Evolutionary conservation across 2,329 filamentous ascomycete genomes (phyloP).

Genomic region (Chlorencoelia australis): DNA sequence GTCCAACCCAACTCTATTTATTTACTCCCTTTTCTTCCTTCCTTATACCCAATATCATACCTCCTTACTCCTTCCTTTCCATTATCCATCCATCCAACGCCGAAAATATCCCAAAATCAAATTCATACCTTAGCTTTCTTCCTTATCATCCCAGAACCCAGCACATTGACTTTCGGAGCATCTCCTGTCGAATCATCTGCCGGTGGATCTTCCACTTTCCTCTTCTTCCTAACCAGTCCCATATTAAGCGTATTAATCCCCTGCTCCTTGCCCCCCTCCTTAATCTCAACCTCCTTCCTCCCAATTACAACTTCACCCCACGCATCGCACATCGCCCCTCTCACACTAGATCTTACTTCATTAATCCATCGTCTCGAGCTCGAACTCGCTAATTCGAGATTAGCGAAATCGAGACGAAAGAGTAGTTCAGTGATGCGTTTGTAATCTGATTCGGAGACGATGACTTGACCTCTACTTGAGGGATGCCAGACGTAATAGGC

Average conservation of each 20-base stretch:
- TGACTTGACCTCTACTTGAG: slow-evolving; percentile 49
- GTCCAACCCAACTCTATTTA: no score
- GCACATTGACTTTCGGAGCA: slow-evolving; percentile 34
- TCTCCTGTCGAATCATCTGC: slow-evolving; percentile 3
- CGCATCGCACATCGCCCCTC: slow-evolving; percentile 26
- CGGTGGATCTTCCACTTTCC: slow-evolving; percentile 27
- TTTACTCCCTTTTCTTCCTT: no score
- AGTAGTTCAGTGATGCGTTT: slow-evolving; percentile 59
- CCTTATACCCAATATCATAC: no score
- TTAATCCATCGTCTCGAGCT: slow-evolving; percentile 63
- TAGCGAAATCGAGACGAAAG: slow-evolving; percentile 64
- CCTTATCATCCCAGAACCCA: slow-evolving; percentile 39
- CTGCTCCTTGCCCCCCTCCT: slow-evolving; percentile 10
- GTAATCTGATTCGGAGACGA: slow-evolving; percentile 56
- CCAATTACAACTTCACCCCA: slow-evolving; percentile 46
- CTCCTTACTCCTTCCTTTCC: no score
- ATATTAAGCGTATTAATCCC: slow-evolving; percentile 29
- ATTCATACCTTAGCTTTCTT: slow-evolving; percentile 52
- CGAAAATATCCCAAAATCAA: no score
- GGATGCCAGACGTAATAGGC: slow-evolving; percentile 57
- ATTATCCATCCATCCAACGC: no score
- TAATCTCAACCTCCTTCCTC: slow-evolving; percentile 23
- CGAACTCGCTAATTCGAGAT: slow-evolving; percentile 46
- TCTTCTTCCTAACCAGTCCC: slow-evolving; percentile 41
- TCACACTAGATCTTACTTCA: slow-evolving; percentile 45